Conservation (phyloP, 2,329 filamentous ascomycete genomes). For the Neurospora crassa region DNA sequence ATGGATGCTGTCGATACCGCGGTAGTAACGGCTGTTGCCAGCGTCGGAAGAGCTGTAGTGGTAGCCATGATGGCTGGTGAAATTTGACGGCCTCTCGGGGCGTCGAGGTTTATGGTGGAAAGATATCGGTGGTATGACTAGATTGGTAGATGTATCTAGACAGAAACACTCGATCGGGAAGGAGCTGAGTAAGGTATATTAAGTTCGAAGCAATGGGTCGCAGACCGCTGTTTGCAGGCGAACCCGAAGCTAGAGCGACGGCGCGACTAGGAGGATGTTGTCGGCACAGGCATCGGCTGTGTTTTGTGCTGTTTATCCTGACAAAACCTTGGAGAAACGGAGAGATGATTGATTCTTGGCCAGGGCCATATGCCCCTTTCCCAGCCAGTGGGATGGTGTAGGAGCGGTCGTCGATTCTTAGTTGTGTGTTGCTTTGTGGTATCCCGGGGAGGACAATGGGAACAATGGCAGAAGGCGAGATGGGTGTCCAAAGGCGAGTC, state of each 20-base stretch:
- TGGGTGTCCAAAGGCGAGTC: background rate
- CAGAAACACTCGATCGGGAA: background rate
- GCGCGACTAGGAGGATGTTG: background rate
- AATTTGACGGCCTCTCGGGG: background rate
- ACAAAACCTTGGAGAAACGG: background rate
- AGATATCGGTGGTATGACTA: background rate
- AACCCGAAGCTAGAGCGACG: background rate
- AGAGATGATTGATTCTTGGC: background rate
- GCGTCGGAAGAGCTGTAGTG: slow-evolving; percentile 3
- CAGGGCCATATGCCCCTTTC: background rate
- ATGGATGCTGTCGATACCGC: slow-evolving; percentile 3
- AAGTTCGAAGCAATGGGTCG: background rate
- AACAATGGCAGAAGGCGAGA: background rate
- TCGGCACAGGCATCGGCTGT: background rate
- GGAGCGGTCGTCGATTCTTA: background rate
- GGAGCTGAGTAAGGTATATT: background rate
- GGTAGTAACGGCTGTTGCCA: background rate
- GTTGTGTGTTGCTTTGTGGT: background rate
- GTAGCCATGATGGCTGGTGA: background rate
- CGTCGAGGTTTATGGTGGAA: background rate
- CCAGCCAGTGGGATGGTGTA: background rate
- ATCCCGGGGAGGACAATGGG: background rate
- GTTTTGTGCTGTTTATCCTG: background rate
- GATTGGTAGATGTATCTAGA: background rate
- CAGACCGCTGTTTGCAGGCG: background rate